Percentiles rank a stretch among this genome's conserved stretches.
phyloP scores from a whole-genome alignment of 805 yeast genomes.

The Jamesozyma rosinii region DNA sequence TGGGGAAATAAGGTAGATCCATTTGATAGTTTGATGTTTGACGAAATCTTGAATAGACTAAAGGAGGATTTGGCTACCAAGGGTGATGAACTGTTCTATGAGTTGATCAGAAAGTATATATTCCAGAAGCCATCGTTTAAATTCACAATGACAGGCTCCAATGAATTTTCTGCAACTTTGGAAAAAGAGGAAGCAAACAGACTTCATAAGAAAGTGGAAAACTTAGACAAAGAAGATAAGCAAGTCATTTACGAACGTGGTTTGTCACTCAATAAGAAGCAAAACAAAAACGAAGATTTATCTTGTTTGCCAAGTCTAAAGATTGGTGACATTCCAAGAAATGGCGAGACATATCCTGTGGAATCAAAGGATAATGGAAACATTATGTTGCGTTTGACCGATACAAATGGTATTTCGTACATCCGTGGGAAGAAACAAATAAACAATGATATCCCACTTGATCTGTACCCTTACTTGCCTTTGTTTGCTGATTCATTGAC shows the following conservation, averaged over 20 bases:
- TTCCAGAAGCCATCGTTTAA: conserved; percentile 50
- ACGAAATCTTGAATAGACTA: conserved; percentile 49
- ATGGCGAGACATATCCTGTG: conserved; percentile 35
- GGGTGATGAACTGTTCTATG: conserved; percentile 52
- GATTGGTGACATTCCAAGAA: conserved; percentile 60
- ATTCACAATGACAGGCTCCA: conserved; percentile 69
- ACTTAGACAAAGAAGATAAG: conserved; percentile 47
- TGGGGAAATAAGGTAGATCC: conserved; percentile 84
- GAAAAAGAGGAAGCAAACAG: conserved; percentile 49
- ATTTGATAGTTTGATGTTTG: conserved; percentile 56
- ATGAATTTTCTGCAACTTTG: conserved; percentile 41
- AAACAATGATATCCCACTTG: conserved; percentile 43
- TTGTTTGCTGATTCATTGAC: conserved; percentile 73
- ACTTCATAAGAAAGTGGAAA: conserved; percentile 35
- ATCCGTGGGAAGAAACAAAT: conserved; percentile 58
- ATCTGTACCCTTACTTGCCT: conserved; percentile 61
- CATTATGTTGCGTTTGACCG: conserved; percentile 44
- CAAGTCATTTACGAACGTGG: conserved; percentile 54
- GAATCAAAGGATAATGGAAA: conserved; percentile 22
- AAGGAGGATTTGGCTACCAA: conserved; percentile 45
- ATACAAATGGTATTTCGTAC: conserved; percentile 76
- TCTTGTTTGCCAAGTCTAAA: conserved; percentile 73
- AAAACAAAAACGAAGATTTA: conserved; percentile 60
- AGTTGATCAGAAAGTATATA: conserved; percentile 46
- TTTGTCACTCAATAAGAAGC: conserved; percentile 48